phyloP scores from a whole-genome alignment of 768 basidiomycete species.

The Scleroderma bovista region DNA sequence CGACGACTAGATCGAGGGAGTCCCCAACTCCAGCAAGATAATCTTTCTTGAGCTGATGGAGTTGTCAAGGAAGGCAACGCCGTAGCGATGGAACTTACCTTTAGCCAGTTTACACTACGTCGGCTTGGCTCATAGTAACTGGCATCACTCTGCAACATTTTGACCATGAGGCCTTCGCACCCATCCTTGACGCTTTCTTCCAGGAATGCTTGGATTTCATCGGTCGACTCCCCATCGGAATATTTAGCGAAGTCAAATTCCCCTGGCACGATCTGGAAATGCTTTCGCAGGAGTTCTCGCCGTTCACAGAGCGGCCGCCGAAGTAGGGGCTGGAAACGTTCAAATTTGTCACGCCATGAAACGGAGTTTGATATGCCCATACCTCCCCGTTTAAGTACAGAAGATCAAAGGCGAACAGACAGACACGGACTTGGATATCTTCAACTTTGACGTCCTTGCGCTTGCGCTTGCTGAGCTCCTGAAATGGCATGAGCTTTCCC shows the following conservation, averaged over 20 bases:
- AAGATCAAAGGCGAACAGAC: conserved; percentile 93
- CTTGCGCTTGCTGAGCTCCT: conserved; percentile 90
- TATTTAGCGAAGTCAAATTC: conserved; percentile 94
- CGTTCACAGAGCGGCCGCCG: conserved; percentile 71
- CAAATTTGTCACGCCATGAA: conserved; percentile 1
- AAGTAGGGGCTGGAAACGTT: conserved; percentile 67
- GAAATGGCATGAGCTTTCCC: conserved; percentile 92
- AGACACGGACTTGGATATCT: conserved; percentile 95
- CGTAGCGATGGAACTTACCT: conserved; percentile 46
- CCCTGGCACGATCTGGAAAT: conserved; percentile 77
- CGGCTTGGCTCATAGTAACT: conserved; percentile 95
- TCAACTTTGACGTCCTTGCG: conserved; percentile 97
- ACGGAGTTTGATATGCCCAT: conserved; percentile 1
- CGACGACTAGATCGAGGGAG: conserved; percentile 95
- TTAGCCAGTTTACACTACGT: conserved; percentile 95
- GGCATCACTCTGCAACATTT: conserved; percentile 90
- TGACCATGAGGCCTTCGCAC: conserved; percentile 99
- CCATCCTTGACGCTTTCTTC: conserved; percentile 98
- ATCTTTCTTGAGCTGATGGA: conserved; percentile 88
- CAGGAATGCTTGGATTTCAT: conserved; percentile 91
- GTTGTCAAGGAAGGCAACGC: conserved; percentile 1
- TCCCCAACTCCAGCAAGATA: conserved; percentile 96
- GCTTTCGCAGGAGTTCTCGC: conserved; percentile 65
- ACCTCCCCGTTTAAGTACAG: conserved; percentile 97
- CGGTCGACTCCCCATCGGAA: conserved; percentile 82